These are phyloP conservation scores for Umbelopsis sp. DNA, from an alignment of 192 early-diverging fungal species.

Conservation along the genomic window DNA sequence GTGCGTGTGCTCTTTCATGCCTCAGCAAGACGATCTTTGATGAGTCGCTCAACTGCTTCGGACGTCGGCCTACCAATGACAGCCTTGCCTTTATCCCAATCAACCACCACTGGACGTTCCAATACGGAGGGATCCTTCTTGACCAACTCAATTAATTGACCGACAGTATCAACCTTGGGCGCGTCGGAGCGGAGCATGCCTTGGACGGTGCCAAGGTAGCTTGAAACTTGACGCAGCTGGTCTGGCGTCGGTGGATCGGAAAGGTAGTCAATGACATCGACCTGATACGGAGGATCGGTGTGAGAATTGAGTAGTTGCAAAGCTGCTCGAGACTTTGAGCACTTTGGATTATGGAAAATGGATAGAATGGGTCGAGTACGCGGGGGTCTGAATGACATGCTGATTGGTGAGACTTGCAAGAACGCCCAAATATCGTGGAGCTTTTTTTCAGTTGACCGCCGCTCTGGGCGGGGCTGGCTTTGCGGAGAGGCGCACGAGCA, in stretches of 20 bases:
- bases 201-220: conserved; percentile 24
- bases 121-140: conserved; percentile 25
- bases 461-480: background rate
- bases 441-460: too few species aligned
- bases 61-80: conserved; percentile 32
- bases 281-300: conserved; percentile 16
- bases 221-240: conserved; percentile 24
- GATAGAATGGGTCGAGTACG: conserved; percentile 35
- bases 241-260: conserved; percentile 25
- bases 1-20: background rate
- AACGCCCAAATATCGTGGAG: background rate
- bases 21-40: conserved; percentile 3
- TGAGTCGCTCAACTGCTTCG: conserved; percentile 23
- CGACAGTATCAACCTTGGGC: conserved; percentile 14
- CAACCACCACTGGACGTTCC: conserved; percentile 38
- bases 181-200: conserved; percentile 41
- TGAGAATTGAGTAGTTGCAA: conserved; percentile 22
- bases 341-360: conserved; percentile 41
- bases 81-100: conserved; percentile 44
- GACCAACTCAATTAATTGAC: conserved; percentile 21
- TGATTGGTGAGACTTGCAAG: background rate
- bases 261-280: conserved; percentile 32
- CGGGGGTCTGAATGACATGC: conserved; percentile 37
- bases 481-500: too few species aligned
- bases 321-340: conserved; percentile 33